phyloP scores from a whole-genome alignment of 1,284 basidiomycete species.

The Naganishia cerealis region DNA sequence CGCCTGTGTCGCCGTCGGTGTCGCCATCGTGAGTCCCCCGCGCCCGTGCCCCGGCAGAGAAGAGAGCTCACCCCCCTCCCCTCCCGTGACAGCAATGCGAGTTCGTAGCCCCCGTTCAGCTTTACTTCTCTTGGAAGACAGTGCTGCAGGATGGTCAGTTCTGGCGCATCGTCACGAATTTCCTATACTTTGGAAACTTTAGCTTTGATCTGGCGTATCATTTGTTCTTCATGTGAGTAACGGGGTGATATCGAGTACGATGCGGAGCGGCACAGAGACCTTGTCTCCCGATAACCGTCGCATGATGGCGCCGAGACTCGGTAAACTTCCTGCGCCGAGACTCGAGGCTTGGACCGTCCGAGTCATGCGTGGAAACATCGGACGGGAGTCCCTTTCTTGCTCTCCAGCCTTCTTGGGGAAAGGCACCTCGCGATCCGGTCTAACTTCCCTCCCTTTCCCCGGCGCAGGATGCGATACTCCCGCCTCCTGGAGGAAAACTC shows the following conservation, averaged over 20 bases:
- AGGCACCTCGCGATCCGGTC: too few species aligned
- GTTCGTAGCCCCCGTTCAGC: constrained; percentile 79
- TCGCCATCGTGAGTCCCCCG: constrained; percentile 71
- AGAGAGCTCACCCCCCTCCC: too few species aligned
- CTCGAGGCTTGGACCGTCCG: too few species aligned
- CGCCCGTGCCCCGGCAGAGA: too few species aligned
- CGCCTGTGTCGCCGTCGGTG: constrained; percentile 71
- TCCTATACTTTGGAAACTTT: constrained; percentile 92
- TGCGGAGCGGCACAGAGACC: too few species aligned
- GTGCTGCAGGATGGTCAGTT: constrained; percentile 76
- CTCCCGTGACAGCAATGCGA: constrained; percentile 93
- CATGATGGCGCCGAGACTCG: too few species aligned
- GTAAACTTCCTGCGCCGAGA: too few species aligned
- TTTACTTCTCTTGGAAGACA: constrained; percentile 85
- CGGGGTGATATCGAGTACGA: too few species aligned
- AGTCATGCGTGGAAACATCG: too few species aligned
- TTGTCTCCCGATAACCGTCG: too few species aligned
- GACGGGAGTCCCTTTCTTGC: too few species aligned
- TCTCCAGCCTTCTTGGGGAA: too few species aligned
- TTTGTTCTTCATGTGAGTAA: constrained; percentile 92
- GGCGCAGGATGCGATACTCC: constrained; percentile 83
- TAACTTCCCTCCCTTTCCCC: neutral
- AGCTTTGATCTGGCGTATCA: constrained; percentile 95
- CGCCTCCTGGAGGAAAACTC: constrained; percentile 94
- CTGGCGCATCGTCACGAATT: constrained; percentile 86